phyloP scores from a whole-genome alignment of 139 green algal species.

The Tetraselmis chui region DNA sequence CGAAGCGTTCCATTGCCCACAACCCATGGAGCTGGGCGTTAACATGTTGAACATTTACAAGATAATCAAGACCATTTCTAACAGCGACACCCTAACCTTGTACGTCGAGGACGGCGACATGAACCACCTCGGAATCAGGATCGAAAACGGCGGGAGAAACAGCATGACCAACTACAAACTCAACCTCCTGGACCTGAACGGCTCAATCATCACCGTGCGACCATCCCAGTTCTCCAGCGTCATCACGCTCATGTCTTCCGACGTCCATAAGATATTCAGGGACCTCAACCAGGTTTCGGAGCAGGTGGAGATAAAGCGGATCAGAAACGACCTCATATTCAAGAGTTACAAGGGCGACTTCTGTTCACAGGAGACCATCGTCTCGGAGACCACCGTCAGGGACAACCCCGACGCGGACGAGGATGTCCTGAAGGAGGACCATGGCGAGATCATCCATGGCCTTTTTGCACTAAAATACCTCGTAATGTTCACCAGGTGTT shows the following conservation, averaged over 20 bases:
- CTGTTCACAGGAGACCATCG: conserved; percentile 18
- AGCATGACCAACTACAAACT: conserved; percentile 8
- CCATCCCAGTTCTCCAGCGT: conserved; percentile 9
- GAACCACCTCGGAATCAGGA: conserved; percentile 11
- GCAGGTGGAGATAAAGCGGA: conserved; percentile 14
- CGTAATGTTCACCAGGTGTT: conserved; percentile 20
- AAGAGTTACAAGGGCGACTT: conserved; percentile 19
- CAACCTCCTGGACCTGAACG: conserved; percentile 19
- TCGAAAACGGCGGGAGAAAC: conserved; percentile 23
- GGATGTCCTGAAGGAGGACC: not conserved
- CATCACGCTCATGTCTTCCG: conserved; percentile 13
- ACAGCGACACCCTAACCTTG: conserved; percentile 15
- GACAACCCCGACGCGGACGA: not conserved
- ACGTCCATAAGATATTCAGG: conserved; percentile 28
- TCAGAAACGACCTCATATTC: conserved; percentile 17
- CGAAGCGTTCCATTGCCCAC: conserved; percentile 12
- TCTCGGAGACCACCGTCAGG: conserved; percentile 4
- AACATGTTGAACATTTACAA: conserved; percentile 32
- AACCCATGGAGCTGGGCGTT: conserved; percentile 7
- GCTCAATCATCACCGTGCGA: conserved; percentile 1
- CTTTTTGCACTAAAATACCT: conserved; percentile 21
- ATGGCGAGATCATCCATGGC: conserved; percentile 19
- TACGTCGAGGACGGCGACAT: conserved; percentile 15
- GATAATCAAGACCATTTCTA: conserved; percentile 20
- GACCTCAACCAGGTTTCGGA: conserved; percentile 20